Evolutionary conservation across 345 rosid species (phyloP).

Genomic region (Draba incana): DNA sequence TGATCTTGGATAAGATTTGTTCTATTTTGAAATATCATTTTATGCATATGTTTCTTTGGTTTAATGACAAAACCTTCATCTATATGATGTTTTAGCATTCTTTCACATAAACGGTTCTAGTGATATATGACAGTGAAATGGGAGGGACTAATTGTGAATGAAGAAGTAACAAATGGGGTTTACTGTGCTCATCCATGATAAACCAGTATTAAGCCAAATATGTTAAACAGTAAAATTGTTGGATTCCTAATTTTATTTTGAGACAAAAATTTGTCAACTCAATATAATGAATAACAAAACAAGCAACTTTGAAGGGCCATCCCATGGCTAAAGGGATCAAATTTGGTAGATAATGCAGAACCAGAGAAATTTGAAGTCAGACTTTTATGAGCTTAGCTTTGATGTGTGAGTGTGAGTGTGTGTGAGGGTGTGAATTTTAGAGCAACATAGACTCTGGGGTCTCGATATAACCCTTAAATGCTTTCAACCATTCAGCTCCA

Average conservation of each 20-base stretch:
- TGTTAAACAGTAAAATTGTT: not conserved
- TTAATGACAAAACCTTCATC: not conserved
- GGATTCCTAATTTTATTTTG: constrained; percentile 26
- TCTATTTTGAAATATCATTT: too few relatives aligned
- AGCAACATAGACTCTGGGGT: constrained; percentile 95
- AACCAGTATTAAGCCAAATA: not conserved
- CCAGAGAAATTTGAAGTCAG: constrained; percentile 20
- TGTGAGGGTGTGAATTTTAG: constrained; percentile 36
- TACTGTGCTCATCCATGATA: not conserved
- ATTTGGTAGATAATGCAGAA: constrained; percentile 19
- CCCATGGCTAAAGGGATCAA: constrained; percentile 13
- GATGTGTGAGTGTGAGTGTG: constrained; percentile 20
- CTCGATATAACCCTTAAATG: constrained; percentile 90
- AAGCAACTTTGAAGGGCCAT: constrained; percentile 14
- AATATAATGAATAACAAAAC: constrained; percentile 22
- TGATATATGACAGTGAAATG: not conserved
- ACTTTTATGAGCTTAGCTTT: constrained; percentile 26
- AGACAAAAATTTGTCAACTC: constrained; percentile 23
- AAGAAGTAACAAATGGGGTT: not conserved
- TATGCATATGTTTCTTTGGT: not conserved
- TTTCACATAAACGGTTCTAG: too few relatives aligned
- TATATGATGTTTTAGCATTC: too few relatives aligned
- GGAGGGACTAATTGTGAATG: not conserved
- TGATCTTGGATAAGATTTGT: too few relatives aligned
- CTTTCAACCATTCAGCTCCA: constrained; percentile 97